phyloP scores from a whole-genome alignment of 805 yeast genomes.

The Dipodascus albidus region DNA sequence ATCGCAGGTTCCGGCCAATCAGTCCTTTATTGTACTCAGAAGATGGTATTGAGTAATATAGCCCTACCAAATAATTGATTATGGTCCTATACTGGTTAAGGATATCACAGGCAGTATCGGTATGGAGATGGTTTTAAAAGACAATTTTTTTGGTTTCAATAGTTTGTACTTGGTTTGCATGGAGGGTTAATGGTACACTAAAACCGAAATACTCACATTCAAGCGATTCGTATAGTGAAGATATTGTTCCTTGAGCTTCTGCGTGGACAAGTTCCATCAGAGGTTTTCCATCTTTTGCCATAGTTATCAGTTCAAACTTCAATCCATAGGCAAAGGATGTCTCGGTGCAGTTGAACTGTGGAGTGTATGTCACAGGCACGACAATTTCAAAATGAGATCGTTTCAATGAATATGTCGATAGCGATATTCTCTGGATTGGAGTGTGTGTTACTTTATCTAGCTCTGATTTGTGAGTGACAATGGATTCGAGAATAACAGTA shows the following conservation, averaged over 20 bases:
- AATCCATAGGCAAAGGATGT: not conserved
- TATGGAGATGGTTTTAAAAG: not conserved
- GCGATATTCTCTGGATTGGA: not conserved
- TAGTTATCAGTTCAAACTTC: not conserved
- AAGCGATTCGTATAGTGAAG: not conserved
- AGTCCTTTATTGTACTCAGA: conserved; percentile 2
- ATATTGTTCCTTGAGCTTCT: not conserved
- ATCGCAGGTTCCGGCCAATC: conserved; percentile 28
- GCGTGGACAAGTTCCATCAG: not conserved
- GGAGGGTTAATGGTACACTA: not conserved
- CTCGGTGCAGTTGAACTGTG: not conserved
- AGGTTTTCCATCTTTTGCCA: not conserved
- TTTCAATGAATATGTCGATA: not conserved
- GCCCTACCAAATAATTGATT: no score
- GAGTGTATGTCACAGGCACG: not conserved
- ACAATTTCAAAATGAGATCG: not conserved
- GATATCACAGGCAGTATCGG: not conserved
- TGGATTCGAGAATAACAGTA: not conserved
- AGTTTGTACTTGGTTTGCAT: not conserved
- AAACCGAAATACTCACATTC: not conserved
- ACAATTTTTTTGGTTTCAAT: not conserved
- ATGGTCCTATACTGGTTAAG: no score
- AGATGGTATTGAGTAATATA: not conserved
- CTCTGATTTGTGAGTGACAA: not conserved
- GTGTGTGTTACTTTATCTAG: not conserved